Percentiles rank a stretch among this genome's conserved stretches.
Evolutionary conservation across 2,329 filamentous ascomycete genomes (phyloP).

Genomic region (Magnaporthiopsis incrustans): DNA sequence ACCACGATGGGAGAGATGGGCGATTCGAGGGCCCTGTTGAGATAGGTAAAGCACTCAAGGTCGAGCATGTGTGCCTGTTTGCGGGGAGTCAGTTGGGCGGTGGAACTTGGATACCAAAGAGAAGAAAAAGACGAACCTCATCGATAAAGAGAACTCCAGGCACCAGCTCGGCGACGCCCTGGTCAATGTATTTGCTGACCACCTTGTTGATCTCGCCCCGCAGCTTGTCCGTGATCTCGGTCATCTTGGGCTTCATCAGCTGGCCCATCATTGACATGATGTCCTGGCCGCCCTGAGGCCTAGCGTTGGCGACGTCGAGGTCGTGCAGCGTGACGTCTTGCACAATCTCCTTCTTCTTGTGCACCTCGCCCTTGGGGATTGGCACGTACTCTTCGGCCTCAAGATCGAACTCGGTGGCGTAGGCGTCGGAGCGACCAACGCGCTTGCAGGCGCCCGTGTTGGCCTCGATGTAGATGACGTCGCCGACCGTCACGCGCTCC

Average conservation of each 20-base stretch:
- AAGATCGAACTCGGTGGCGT: slow-evolving; percentile 96
- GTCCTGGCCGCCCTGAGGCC: slow-evolving; percentile 94
- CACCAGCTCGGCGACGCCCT: slow-evolving; percentile 95
- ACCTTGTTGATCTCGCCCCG: slow-evolving; percentile 97
- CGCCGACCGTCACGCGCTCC: slow-evolving; percentile 89
- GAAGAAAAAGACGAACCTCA: slow-evolving; percentile 53
- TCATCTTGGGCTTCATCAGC: slow-evolving; percentile 99
- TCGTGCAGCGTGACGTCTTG: slow-evolving; percentile 98
- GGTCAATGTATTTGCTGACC: slow-evolving; percentile 97
- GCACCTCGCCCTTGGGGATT: slow-evolving; percentile 96
- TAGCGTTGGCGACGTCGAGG: slow-evolving; percentile 87
- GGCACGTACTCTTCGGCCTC: slow-evolving; percentile 99
- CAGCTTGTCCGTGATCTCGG: slow-evolving; percentile 97
- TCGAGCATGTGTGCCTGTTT: slow-evolving; percentile 95
- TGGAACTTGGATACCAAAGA: neutral
- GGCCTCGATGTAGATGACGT: slow-evolving; percentile 98
- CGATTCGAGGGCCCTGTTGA: slow-evolving; percentile 95
- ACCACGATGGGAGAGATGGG: slow-evolving; percentile 95
- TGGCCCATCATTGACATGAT: slow-evolving; percentile 99
- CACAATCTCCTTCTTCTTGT: slow-evolving; percentile 99
- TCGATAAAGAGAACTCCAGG: slow-evolving; percentile 98
- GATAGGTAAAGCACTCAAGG: slow-evolving; percentile 97
- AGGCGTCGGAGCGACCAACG: slow-evolving; percentile 91
- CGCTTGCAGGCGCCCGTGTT: slow-evolving; percentile 98
- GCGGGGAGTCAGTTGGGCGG: slow-evolving; percentile 15